Evolutionary conservation across 495 filamentous ascomycete species (phyloP).

Genomic region (Podospora sp.): DNA sequence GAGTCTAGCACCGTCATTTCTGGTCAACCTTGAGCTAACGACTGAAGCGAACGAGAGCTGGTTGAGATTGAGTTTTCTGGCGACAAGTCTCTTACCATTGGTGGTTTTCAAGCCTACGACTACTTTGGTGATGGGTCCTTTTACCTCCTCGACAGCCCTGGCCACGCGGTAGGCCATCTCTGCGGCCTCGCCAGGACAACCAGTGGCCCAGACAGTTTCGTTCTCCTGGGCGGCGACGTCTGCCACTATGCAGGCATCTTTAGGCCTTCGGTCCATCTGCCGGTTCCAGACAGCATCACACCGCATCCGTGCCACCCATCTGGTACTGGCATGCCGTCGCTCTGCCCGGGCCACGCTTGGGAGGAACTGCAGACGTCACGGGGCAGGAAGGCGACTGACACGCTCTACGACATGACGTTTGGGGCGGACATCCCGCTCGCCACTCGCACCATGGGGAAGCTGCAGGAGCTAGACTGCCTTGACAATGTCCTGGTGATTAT

Average conservation of each 20-base stretch:
- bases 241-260: constrained; percentile 55
- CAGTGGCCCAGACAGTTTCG: constrained; percentile 43
- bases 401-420: constrained; percentile 41
- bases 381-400: constrained; percentile 29
- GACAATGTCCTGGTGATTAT: constrained; percentile 54
- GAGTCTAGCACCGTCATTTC: not conserved
- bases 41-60: not conserved
- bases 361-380: constrained; percentile 29
- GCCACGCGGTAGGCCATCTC: constrained; percentile 56
- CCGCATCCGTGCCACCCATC: constrained; percentile 35
- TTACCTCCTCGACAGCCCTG: constrained; percentile 55
- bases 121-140: constrained; percentile 61
- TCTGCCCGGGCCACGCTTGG: constrained; percentile 33
- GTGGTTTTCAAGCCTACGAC: constrained; percentile 54
- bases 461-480: constrained; percentile 50
- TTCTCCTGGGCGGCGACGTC: constrained; percentile 57
- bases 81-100: constrained; percentile 36
- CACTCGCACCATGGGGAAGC: constrained; percentile 41
- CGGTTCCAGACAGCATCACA: constrained; percentile 41
- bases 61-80: constrained; percentile 3
- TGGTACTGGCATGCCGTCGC: not conserved
- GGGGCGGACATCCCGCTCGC: constrained; percentile 34
- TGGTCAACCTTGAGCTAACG: not conserved
- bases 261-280: constrained; percentile 49
- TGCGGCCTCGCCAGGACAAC: constrained; percentile 52